Evolutionary conservation across 495 filamentous ascomycete genomes (phyloP).

Genomic region (Cudoniella acicularis): DNA sequence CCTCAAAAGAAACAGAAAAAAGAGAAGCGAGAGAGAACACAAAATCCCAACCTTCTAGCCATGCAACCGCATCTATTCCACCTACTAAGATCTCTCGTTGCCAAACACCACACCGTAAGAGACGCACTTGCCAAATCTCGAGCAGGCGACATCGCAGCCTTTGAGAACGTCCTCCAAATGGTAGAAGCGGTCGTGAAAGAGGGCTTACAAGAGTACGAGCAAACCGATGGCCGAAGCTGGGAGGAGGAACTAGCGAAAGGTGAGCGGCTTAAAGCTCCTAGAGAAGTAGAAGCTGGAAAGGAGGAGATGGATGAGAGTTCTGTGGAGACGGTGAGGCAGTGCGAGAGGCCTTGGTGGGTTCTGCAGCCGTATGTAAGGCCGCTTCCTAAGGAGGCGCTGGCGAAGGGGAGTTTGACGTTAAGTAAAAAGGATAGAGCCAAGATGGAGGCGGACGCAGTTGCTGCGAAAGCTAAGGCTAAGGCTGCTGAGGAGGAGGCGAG

Average conservation of each 20-base stretch:
- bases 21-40: constrained; percentile 33
- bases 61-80: constrained; percentile 95
- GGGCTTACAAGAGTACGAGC: constrained; percentile 70
- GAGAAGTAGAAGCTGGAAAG: constrained; percentile 26
- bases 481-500: background rate
- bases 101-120: constrained; percentile 72
- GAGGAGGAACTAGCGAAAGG: constrained; percentile 46
- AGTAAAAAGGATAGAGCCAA: constrained; percentile 51
- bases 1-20: constrained; percentile 63
- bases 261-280: constrained; percentile 29
- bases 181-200: constrained; percentile 66
- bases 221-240: constrained; percentile 47
- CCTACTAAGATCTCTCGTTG: constrained; percentile 76
- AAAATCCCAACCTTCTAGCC: constrained; percentile 63
- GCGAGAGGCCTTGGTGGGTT: constrained; percentile 83
- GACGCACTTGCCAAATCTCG: constrained; percentile 67
- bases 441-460: constrained; percentile 25
- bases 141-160: constrained; percentile 61
- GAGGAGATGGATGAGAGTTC: constrained; percentile 50
- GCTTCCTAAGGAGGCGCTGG: constrained; percentile 81
- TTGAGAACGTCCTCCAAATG: constrained; percentile 65
- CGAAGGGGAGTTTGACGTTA: constrained; percentile 68
- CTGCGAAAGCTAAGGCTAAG: background rate
- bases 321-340: constrained; percentile 61
- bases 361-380: constrained; percentile 89